A percentile compares a stretch with the other conserved stretches of the same genome.
Evolutionary conservation across 2,329 filamentous ascomycete genomes (phyloP).

Genomic region (Aureobasidium sp.): DNA sequence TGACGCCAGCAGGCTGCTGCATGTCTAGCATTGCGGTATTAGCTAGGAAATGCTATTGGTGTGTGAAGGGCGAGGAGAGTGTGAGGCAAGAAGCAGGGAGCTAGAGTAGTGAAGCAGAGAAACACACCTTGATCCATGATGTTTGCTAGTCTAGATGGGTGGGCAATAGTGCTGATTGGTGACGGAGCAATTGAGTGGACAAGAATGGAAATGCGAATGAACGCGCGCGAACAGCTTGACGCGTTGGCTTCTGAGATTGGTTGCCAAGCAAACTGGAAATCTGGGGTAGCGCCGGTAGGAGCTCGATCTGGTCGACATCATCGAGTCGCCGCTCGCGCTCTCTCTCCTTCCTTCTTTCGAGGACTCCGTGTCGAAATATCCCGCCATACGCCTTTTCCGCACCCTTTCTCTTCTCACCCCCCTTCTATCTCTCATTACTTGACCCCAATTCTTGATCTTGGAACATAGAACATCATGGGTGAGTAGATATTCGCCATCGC

Average conservation of each 20-base stretch:
- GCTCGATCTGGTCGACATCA: neutral
- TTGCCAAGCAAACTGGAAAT: neutral
- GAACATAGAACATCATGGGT: conserved; percentile 28
- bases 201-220: neutral
- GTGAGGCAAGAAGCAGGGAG: neutral
- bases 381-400: conserved; percentile 17
- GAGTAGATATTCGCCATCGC: conserved; percentile 7
- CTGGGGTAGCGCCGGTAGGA: neutral
- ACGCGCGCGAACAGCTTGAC: neutral
- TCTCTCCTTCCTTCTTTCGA: conserved; percentile 20
- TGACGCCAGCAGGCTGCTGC: conserved; percentile 12
- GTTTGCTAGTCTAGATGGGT: neutral
- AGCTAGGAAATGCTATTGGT: neutral
- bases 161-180: neutral
- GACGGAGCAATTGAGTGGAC: neutral
- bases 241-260: neutral
- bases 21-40: conserved; percentile 14
- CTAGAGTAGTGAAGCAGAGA: neutral
- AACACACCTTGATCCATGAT: conserved; percentile 4
- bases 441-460: conserved; percentile 16
- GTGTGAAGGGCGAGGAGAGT: too few species aligned
- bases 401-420: conserved; percentile 9
- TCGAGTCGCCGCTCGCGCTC: neutral
- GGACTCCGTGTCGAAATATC: conserved; percentile 30
- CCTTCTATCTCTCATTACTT: neutral